Evolutionary conservation across 2,329 filamentous ascomycete species (phyloP), one percentile per base, ranked within the genome.

Genomic region (Talaromyces verruculosus): DNA sequence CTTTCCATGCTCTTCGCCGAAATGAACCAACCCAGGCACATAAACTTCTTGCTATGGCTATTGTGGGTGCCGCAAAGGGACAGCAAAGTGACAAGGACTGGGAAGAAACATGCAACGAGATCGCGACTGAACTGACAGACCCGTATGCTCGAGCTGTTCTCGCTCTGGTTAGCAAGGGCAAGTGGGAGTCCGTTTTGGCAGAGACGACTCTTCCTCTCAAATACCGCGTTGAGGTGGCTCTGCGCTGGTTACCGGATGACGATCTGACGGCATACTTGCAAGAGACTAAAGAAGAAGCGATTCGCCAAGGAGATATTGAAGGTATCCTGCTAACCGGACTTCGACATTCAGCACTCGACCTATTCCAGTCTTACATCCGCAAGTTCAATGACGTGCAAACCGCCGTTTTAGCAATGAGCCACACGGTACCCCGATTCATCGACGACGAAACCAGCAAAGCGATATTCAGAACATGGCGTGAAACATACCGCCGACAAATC

Each of bases 241-340:
- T 89, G n/a, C 78, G 81, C 61, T 82, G 82, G 77, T 75, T 83
- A 37, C 74, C 79, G 2, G 82, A 84, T 68, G 74, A 76, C 1
- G 77, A 80, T 35, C 73, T 84, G 17, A 79, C 77, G 4, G 81
- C 81, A 64, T 88, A 88, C 70, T 78, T 89, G 53, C 80, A 83
- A 49, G 81, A 85, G 43, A 80, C 81, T 5, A 86, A 83, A 0
- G 72, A 79, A 25, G 79, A 84, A 45, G 82, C 81, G 28, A 81
- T 87, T 59, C 74, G 76, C 2, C 78, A 83, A 65, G 87, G 87
- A 33, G 83, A 88, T 69, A 82, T 88, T 62, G 85, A 88, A 76
- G 87, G 87, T 10, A 79, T 89, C 7, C 77, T 88, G 15, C 81
- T 89, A 8, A 89, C 87, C 0, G 87, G 87, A 6, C 80, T 89